Evolutionary conservation across 148 eudicot genomes (phyloP).

Genomic region (Limonium bicolor): DNA sequence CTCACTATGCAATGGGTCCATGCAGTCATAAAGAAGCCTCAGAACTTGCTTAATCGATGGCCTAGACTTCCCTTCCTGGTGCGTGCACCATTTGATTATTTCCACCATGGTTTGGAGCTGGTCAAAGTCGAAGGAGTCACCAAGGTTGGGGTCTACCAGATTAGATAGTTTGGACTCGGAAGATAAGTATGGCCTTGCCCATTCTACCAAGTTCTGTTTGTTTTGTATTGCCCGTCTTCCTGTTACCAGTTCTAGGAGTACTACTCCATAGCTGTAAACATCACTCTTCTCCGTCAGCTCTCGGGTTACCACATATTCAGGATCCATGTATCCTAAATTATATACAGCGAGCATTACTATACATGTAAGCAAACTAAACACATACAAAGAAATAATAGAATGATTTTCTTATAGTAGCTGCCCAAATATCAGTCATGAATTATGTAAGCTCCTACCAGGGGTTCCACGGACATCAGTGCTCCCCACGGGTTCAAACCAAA

Average conservation of each 20-base stretch:
- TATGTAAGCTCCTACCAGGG: no score
- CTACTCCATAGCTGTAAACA: slow-evolving; percentile 71
- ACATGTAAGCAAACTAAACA: no score
- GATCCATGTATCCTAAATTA: slow-evolving; percentile 4
- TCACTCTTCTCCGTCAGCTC: slow-evolving; percentile 6
- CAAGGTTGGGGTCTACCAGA: slow-evolving; percentile 61
- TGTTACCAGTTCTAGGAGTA: slow-evolving; percentile 64
- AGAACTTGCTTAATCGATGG: slow-evolving; percentile 98
- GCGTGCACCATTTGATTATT: slow-evolving; percentile 76
- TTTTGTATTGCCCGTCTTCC: slow-evolving; percentile 71
- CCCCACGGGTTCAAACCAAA: slow-evolving; percentile 76
- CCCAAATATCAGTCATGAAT: no score
- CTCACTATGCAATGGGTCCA: slow-evolving; percentile 71
- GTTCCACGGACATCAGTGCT: slow-evolving; percentile 87
- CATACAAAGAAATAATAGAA: no score
- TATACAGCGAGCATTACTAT: no score
- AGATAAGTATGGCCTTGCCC: slow-evolving; percentile 44
- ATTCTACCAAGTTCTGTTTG: slow-evolving; percentile 68
- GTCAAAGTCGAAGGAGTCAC: slow-evolving; percentile 62
- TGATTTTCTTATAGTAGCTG: no score
- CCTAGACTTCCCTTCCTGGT: slow-evolving; percentile 58
- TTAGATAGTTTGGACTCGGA: slow-evolving; percentile 51
- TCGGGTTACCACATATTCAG: slow-evolving; percentile 4
- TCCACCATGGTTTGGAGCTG: slow-evolving; percentile 64
- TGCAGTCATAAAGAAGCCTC: slow-evolving; percentile 75